These are phyloP conservation scores for Kurtzmaniella fragi DNA, from an alignment of 805 yeast species.

Conservation along the genomic window DNA sequence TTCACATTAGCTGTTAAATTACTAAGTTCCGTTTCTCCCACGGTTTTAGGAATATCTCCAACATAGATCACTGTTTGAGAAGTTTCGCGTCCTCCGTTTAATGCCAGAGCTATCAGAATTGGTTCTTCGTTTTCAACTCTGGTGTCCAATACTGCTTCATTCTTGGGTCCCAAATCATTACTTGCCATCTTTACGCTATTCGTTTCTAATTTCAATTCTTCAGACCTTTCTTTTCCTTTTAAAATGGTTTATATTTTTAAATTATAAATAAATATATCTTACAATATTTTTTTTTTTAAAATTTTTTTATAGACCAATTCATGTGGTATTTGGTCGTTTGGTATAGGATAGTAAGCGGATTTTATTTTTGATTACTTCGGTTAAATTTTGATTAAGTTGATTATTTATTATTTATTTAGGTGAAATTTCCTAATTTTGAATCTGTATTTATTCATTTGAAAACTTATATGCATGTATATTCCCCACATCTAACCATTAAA, in stretches of 20 bases:
- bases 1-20: constrained; percentile 43
- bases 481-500: no score
- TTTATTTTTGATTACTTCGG: not conserved
- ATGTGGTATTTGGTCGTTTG: no score
- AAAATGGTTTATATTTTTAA: no score
- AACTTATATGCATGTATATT: not conserved
- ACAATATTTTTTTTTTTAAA: no score
- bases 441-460: not conserved
- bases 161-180: not conserved
- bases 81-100: constrained; percentile 77
- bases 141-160: not conserved
- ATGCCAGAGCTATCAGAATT: constrained; percentile 58
- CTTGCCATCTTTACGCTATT: not conserved
- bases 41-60: constrained; percentile 63
- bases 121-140: constrained; percentile 2
- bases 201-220: no score
- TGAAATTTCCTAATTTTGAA: no score
- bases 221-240: no score
- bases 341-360: no score
- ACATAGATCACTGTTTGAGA: constrained; percentile 72
- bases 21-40: constrained; percentile 57
- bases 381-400: constrained; percentile 3
- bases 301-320: no score
- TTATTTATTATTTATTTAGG: no score
- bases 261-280: no score